Conservation (phyloP, 805 yeast genomes). For the Teunomyces panamensis region DNA sequence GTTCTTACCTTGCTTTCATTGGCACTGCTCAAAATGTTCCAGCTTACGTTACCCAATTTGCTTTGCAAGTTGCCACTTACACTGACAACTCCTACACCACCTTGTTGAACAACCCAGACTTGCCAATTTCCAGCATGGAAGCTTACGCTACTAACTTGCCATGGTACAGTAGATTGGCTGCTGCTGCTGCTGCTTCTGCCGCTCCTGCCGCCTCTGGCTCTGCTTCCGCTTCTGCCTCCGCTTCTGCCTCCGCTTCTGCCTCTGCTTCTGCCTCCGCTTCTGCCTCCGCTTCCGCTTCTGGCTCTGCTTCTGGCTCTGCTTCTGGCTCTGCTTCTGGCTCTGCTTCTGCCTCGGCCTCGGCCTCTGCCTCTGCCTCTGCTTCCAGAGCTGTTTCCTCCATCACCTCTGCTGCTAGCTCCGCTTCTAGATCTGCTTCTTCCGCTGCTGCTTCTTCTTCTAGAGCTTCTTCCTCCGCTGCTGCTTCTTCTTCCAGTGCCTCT, state of each 20-base stretch:
- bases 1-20: constrained; percentile 31
- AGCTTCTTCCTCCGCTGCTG: constrained; percentile 13
- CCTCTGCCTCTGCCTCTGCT: constrained; percentile 13
- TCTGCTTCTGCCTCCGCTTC: constrained; percentile 6
- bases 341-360: constrained; percentile 12
- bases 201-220: constrained; percentile 6
- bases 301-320: constrained; percentile 4
- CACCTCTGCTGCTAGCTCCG: constrained; percentile 3
- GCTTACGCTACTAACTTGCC: constrained; percentile 35
- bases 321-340: constrained; percentile 8
- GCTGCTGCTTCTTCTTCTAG: constrained; percentile 6
- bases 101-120: constrained; percentile 24
- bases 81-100: constrained; percentile 47
- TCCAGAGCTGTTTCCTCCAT: constrained; percentile 12
- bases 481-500: constrained; percentile 10
- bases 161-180: constrained; percentile 29
- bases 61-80: constrained; percentile 33
- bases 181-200: constrained; percentile 7
- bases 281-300: constrained; percentile 6
- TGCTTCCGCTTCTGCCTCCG: constrained; percentile 9
- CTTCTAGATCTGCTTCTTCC: constrained; percentile 3
- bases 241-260: constrained; percentile 8
- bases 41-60: constrained; percentile 27
- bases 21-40: constrained; percentile 25
- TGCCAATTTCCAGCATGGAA: constrained; percentile 23